Evolutionary conservation across 345 rosid species (phyloP).

Genomic region (Murraya paniculata): DNA sequence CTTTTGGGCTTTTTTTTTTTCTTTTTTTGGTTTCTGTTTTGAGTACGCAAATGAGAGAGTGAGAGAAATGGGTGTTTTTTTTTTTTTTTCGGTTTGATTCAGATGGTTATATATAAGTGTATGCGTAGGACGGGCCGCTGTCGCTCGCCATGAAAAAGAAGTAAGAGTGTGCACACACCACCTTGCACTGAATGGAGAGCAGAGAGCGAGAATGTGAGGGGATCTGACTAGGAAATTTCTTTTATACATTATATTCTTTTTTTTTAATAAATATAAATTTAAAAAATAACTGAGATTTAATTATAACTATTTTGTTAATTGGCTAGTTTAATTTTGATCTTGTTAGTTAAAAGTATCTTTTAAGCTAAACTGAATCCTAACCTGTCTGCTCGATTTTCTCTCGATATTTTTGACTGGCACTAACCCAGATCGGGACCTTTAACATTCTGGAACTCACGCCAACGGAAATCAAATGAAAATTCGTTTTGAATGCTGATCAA

Average conservation of each 20-base stretch:
- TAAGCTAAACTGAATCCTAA: conserved; percentile 14
- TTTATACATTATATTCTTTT: neutral
- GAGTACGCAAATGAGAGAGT: conserved; percentile 3
- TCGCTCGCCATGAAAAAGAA: conserved; percentile 38
- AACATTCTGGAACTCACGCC: neutral
- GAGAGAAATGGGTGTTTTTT: neutral
- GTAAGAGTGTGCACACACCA: conserved; percentile 25
- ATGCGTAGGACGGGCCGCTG: conserved; percentile 33
- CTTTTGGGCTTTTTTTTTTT: neutral
- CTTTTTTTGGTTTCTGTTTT: neutral
- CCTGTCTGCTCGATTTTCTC: conserved; percentile 32
- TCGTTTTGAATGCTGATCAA: neutral
- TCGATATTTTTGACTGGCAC: conserved; percentile 9
- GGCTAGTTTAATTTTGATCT: neutral
- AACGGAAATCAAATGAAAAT: neutral
- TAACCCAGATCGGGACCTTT: conserved; percentile 7
- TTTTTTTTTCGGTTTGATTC: neutral
- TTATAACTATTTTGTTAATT: too few species aligned
- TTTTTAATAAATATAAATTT: too few species aligned
- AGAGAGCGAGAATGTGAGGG: neutral
- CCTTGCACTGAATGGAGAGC: conserved; percentile 3
- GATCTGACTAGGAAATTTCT: conserved; percentile 5
- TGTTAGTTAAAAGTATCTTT: neutral
- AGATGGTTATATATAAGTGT: conserved; percentile 18
- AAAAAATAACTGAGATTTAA: neutral